phyloP scores from a whole-genome alignment of 495 filamentous ascomycete genomes.

The Articulospora tetracladia region DNA sequence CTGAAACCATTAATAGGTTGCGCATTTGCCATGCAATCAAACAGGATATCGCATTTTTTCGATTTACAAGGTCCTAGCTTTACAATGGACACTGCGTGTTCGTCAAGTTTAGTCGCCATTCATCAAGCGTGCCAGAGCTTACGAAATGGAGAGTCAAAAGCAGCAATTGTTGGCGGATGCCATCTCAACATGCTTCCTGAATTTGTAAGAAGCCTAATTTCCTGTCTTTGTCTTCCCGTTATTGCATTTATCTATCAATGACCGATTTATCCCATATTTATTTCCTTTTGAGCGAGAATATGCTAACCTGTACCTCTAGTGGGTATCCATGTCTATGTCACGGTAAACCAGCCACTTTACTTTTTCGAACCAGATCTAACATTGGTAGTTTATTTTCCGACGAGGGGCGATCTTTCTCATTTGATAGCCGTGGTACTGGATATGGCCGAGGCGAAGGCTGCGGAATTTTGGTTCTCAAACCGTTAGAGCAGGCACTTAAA shows the following conservation, averaged over 20 bases:
- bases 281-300: too few species aligned
- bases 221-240: too few species aligned
- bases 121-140: slow-evolving; percentile 81
- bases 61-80: slow-evolving; percentile 58
- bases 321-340: slow-evolving; percentile 31
- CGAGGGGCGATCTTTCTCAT: slow-evolving; percentile 51
- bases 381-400: slow-evolving; percentile 25
- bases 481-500: slow-evolving; percentile 48
- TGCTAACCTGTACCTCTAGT: too few species aligned
- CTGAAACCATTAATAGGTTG: slow-evolving; percentile 8
- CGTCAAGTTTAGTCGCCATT: slow-evolving; percentile 61
- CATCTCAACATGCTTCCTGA: slow-evolving; percentile 20
- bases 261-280: too few species aligned
- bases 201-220: too few species aligned
- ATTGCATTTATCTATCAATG: too few species aligned
- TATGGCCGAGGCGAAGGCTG: slow-evolving; percentile 65
- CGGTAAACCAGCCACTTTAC: slow-evolving; percentile 8
- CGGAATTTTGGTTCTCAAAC: slow-evolving; percentile 56
- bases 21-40: slow-evolving; percentile 52
- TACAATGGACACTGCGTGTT: slow-evolving; percentile 85
- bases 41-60: slow-evolving; percentile 58
- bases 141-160: slow-evolving; percentile 49
- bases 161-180: slow-evolving; percentile 19
- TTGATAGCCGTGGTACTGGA: slow-evolving; percentile 59
- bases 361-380: not conserved